Conservation (phyloP, 306 rosid species). For the Cucurbita moschata region DNA sequence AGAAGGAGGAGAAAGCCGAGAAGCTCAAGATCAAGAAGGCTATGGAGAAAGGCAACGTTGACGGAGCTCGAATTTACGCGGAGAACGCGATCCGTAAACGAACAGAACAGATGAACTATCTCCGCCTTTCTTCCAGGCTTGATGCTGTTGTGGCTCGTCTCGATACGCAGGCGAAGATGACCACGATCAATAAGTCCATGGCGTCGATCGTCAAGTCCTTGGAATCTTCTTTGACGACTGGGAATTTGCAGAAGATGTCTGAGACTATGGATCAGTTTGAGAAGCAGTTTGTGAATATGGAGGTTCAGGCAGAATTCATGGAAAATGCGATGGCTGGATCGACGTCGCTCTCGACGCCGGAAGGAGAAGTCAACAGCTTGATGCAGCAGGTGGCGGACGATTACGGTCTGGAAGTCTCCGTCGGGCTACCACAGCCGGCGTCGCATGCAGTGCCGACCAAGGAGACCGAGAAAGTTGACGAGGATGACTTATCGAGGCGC, state of each 20-base stretch:
- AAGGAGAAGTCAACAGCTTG: constrained; percentile 82
- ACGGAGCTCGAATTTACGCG: constrained; percentile 91
- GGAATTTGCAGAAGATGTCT: constrained; percentile 94
- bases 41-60: constrained; percentile 92
- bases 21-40: constrained; percentile 94
- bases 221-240: constrained; percentile 61
- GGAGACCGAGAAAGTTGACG: constrained; percentile 81
- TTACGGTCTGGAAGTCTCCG: constrained; percentile 90
- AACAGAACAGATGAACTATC: constrained; percentile 95
- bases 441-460: constrained; percentile 72
- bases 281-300: constrained; percentile 97
- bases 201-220: constrained; percentile 73
- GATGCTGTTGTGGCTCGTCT: constrained; percentile 96
- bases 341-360: constrained; percentile 80
- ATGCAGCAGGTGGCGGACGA: constrained; percentile 99
- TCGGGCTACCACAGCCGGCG: constrained; percentile 81
- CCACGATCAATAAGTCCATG: constrained; percentile 84
- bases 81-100: constrained; percentile 95
- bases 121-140: constrained; percentile 74
- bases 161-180: constrained; percentile 96
- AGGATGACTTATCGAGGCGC: constrained; percentile 78
- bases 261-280: constrained; percentile 92
- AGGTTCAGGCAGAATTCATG: constrained; percentile 97
- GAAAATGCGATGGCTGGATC: constrained; percentile 96
- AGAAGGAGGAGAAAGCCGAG: constrained; percentile 91